Evolutionary conservation across 192 early-diverging fungal genomes (phyloP).

Genomic region (Backusella parvicylindrica): DNA sequence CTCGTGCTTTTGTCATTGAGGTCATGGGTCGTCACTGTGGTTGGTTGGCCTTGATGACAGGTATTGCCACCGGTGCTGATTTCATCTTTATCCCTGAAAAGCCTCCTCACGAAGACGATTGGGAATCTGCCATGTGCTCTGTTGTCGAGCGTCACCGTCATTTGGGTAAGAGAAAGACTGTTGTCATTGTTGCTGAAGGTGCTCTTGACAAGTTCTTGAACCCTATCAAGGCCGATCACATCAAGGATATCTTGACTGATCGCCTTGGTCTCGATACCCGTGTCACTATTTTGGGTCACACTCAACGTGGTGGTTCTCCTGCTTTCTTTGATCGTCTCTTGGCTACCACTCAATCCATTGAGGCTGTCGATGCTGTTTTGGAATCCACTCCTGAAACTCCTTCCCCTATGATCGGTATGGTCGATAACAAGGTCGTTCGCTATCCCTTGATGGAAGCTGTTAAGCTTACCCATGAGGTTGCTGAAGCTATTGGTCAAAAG

Average conservation of each 20-base stretch:
- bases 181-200: conserved; percentile 95
- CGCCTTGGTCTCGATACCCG: conserved; percentile 86
- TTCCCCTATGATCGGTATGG: conserved; percentile 93
- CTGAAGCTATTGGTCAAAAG: conserved; percentile 74
- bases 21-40: conserved; percentile 99
- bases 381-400: conserved; percentile 77
- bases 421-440: conserved; percentile 82
- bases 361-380: conserved; percentile 92
- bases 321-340: conserved; percentile 89
- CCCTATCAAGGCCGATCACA: conserved; percentile 82
- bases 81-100: conserved; percentile 95
- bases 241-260: conserved; percentile 78
- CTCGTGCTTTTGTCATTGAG: conserved; percentile 95
- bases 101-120: conserved; percentile 82
- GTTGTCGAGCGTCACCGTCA: conserved; percentile 55
- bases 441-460: conserved; percentile 93
- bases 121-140: conserved; percentile 87
- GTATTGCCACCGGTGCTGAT: conserved; percentile 87
- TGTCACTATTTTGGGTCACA: conserved; percentile 92
- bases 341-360: conserved; percentile 91
- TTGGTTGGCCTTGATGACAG: conserved; percentile 89
- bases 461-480: conserved; percentile 81
- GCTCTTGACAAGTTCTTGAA: conserved; percentile 87
- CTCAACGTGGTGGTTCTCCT: conserved; percentile 92
- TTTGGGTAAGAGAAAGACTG: conserved; percentile 86